phyloP scores from a whole-genome alignment of 352 stramenopile species.

The Pythium dissotocum region DNA sequence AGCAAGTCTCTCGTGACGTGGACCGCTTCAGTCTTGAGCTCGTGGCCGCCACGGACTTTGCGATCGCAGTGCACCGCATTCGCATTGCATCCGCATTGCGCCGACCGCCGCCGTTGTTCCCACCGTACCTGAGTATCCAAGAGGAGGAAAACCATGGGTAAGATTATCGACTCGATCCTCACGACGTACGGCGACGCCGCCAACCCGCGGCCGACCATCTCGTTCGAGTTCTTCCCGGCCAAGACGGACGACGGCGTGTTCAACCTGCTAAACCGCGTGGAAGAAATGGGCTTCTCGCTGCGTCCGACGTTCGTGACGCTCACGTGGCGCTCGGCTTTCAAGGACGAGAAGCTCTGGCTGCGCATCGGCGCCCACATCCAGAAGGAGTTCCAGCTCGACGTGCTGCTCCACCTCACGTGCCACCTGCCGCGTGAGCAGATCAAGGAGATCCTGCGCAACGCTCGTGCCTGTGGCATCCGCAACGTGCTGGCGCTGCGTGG shows the following conservation, averaged over 20 bases:
- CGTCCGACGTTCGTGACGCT: constrained; percentile 88
- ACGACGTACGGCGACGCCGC: constrained; percentile 45
- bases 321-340: constrained; percentile 90
- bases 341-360: constrained; percentile 88
- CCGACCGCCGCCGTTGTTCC: too few relatives aligned
- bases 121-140: neutral
- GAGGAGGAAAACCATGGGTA: constrained; percentile 48
- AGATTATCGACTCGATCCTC: constrained; percentile 81
- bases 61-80: neutral
- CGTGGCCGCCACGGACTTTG: neutral
- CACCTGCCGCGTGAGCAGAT: constrained; percentile 70
- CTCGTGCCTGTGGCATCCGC: constrained; percentile 87
- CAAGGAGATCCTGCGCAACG: constrained; percentile 65
- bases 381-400: constrained; percentile 83
- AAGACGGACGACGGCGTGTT: constrained; percentile 87
- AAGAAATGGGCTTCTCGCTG: constrained; percentile 85
- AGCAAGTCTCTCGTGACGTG: constrained; percentile 1
- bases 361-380: constrained; percentile 88
- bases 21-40: neutral
- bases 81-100: neutral
- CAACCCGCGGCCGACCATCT: constrained; percentile 57
- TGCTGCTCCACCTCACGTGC: constrained; percentile 81
- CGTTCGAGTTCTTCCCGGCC: constrained; percentile 88
- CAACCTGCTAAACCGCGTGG: constrained; percentile 81
- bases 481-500: constrained; percentile 99